Evolutionary conservation across 2,329 filamentous ascomycete genomes (phyloP).

Genomic region (Incumbomyces lentus): DNA sequence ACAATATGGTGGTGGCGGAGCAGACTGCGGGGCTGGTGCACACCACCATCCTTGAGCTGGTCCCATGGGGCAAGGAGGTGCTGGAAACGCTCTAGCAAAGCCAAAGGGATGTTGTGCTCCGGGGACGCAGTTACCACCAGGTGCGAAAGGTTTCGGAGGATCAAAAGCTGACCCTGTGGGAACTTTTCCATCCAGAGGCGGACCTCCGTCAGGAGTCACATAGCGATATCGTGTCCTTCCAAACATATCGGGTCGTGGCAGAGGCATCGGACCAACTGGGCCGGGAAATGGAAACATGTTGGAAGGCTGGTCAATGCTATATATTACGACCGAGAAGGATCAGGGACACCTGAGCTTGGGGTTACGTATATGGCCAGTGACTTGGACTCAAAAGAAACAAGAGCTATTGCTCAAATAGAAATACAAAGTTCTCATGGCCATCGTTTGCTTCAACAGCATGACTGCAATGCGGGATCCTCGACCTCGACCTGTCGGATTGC

Average conservation of each 20-base stretch:
- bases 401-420: too few relatives aligned
- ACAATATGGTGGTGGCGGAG: background rate
- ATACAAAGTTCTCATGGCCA: too few relatives aligned
- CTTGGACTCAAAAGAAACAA: too few relatives aligned
- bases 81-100: background rate
- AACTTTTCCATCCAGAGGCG: conserved; percentile 25
- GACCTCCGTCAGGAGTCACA: conserved; percentile 23
- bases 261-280: background rate
- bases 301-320: background rate
- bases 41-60: background rate
- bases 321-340: too few relatives aligned
- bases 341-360: too few relatives aligned
- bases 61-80: background rate
- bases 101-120: conserved; percentile 4
- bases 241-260: conserved; percentile 9
- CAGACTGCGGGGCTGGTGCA: background rate
- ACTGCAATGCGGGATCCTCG: too few relatives aligned
- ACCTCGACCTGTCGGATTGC: too few relatives aligned
- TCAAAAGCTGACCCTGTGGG: conserved; percentile 14
- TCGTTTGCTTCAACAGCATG: too few relatives aligned
- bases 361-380: too few relatives aligned
- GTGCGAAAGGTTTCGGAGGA: background rate
- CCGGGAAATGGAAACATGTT: conserved; percentile 3
- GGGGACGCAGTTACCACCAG: background rate
- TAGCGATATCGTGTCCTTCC: conserved; percentile 19